Evolutionary conservation across 495 filamentous ascomycete species (phyloP), one percentile per base, ranked within the genome.

Genomic region (Lichenothelia convexa): DNA sequence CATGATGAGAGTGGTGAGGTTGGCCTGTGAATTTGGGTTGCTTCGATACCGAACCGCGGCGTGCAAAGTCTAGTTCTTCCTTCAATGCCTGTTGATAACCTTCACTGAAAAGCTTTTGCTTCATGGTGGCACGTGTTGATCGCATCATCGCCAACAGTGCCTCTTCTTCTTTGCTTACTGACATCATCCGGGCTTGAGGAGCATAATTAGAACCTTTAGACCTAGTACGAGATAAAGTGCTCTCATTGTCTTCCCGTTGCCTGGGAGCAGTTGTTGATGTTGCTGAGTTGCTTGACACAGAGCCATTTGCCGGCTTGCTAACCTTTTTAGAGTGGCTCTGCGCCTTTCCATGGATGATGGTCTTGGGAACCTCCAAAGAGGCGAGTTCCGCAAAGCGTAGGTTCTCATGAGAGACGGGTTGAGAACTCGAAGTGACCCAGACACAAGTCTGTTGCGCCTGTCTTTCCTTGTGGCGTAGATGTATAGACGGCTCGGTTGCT

Each of bases 91-190:
- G 43, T 21, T 46, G 44, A 36, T 62, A 48, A 39, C 62, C 51
- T 44, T 80, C 72, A 18, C 70, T 58, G 40, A 80, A 74, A 34
- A 76, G 67, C 37, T 75, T 73, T 37, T 81, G 73, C 0, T 73
- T 72, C 64, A 91, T 79, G 20, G 71, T 70, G 22, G 80, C 78
- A 30, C 80, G 65, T 48, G 84, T 84, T 45, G 70, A 57, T 22
- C 85, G 67, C 67, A 93, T 74, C 11, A 80, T 78, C 44, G 81
- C 78, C 5, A 93, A 60, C 4, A 93, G 60, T 49, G 78, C 71
- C 48, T 84, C 77, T 51, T 93, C 85, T 54, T 92, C 81, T 35
- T 71, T 65, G 0, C 82, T 92, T 33, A 92, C 82, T 0, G 79
- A 76, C 70, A 93, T 89, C 26, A 89, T 61, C 24, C 75, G 73